Conservation (phyloP, 257 asterid species). For the Nicotiana sylvestris region DNA sequence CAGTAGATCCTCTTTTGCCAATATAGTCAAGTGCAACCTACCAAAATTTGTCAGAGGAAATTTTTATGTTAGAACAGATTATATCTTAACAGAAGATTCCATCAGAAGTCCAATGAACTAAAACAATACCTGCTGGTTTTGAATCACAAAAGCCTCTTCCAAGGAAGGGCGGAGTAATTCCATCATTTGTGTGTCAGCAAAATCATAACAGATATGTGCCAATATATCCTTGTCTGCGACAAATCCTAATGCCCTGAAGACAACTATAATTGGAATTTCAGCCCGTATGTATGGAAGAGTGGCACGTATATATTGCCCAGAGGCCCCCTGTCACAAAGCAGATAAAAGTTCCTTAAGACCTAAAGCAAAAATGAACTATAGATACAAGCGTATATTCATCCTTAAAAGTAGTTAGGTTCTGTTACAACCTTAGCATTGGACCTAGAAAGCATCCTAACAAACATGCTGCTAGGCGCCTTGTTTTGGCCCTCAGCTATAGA, state of each 20-base stretch:
- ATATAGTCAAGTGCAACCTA: slow-evolving; percentile 98
- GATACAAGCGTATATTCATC: neutral
- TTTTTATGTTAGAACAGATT: neutral
- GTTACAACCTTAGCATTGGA: slow-evolving; percentile 90
- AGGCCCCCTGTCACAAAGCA: slow-evolving; percentile 62
- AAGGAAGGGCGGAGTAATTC: slow-evolving; percentile 90
- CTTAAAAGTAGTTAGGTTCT: slow-evolving; percentile 5
- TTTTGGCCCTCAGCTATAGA: slow-evolving; percentile 96
- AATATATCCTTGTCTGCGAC: slow-evolving; percentile 95
- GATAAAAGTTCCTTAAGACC: neutral
- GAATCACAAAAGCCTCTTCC: slow-evolving; percentile 98
- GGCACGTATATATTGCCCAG: slow-evolving; percentile 94
- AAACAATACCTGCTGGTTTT: slow-evolving; percentile 75
- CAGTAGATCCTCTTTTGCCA: slow-evolving; percentile 96
- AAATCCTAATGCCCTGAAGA: slow-evolving; percentile 89
- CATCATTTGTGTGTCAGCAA: slow-evolving; percentile 90
- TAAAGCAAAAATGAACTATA: neutral
- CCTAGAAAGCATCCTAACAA: slow-evolving; percentile 95
- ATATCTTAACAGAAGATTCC: neutral
- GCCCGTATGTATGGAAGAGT: slow-evolving; percentile 89
- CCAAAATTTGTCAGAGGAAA: slow-evolving; percentile 7
- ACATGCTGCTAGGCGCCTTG: slow-evolving; percentile 96
- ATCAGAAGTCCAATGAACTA: neutral
- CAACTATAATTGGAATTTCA: slow-evolving; percentile 90
- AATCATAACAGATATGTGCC: slow-evolving; percentile 93